Base-by-base conservation (phyloP, 164 flowering plant species). In the Liquidambar formosana region DNA sequence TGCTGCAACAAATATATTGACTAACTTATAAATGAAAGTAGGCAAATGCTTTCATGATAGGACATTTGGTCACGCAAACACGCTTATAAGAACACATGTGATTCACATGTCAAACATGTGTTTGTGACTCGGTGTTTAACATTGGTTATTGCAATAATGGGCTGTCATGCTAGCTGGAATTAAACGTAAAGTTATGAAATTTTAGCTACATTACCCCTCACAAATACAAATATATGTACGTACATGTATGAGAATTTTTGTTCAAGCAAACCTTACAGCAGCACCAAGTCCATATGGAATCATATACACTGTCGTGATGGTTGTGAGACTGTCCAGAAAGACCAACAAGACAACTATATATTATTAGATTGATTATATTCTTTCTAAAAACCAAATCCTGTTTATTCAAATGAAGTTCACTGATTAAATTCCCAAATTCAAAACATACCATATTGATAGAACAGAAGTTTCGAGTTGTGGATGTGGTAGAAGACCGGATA, bases 381-480 rank as follows among this genome's bases (percentile, higher is more conserved):
- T 49, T 18, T 19, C 6, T 33, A 2, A 33, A 6, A 33, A 33
- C 41, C 6, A 6, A 33, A 33, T 33, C 41, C 6, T 33, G 41
- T 33, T 33, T 33, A 33, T 33, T 33, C 41, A 33, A 33, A 33
- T 2, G 2, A 6, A 33, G 41, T 33, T 33, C 6, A 23, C n/a
- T 5, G 14, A 69, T n/a, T 49, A 16, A 46, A 22, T 23, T 21
- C 14, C n/a, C 28, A 13, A 11, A 10, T 10, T 43, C 19, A 65
- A 44, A 33, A 23, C 79, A 52, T 84, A 88, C 97, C 97, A 86
- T 48, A 89, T 71, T 12, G 97, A 85, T 1, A 92, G 84, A 38
- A 89, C 92, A 1, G 95, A 92, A n/a, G 95, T 84, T 72, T 89
- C 95, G 18, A 89, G 87, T 69, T 82, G 49, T 33, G 95, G 93